Conservation (phyloP, 495 filamentous ascomycete genomes). For the Friedmanniomyces endolithicus region DNA sequence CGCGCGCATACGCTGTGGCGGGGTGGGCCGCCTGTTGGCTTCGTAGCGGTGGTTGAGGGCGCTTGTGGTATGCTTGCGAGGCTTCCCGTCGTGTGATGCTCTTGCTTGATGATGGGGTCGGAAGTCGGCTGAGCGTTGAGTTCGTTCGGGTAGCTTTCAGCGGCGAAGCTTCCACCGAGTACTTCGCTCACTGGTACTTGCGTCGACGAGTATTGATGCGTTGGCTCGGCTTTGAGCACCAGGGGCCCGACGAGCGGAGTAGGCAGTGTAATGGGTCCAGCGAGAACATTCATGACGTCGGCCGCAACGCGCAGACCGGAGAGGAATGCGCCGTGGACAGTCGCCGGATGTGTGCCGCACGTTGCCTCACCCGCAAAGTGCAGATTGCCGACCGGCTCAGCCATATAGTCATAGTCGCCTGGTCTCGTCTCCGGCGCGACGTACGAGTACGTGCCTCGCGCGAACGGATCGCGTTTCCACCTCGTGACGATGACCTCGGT, state of each 20-base stretch:
- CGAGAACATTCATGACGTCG: constrained; percentile 63
- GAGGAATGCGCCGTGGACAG: constrained; percentile 92
- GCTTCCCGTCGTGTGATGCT: not conserved
- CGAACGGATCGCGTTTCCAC: constrained; percentile 82
- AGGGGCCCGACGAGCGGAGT: constrained; percentile 21
- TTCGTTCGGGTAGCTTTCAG: not conserved
- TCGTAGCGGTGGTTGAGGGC: not conserved
- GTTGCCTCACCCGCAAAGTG: constrained; percentile 97
- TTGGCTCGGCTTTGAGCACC: constrained; percentile 8
- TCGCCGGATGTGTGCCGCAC: constrained; percentile 87
- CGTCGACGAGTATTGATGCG: not conserved
- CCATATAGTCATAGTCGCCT: constrained; percentile 90
- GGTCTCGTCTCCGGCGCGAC: constrained; percentile 66
- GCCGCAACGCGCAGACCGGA: constrained; percentile 80
- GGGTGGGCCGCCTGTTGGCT: constrained; percentile 15
- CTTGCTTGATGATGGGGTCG: constrained; percentile 15
- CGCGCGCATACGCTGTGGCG: constrained; percentile 30
- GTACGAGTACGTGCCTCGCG: constrained; percentile 86
- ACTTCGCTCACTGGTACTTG: not conserved
- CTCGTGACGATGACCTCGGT: constrained; percentile 85
- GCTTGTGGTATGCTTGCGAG: not conserved
- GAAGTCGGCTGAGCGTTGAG: not conserved
- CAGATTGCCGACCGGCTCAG: constrained; percentile 68
- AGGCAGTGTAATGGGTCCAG: constrained; percentile 70
- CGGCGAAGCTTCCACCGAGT: not conserved